Conservation (phyloP, 2,329 filamentous ascomycete genomes). For the Aspergillus chevalieri region DNA sequence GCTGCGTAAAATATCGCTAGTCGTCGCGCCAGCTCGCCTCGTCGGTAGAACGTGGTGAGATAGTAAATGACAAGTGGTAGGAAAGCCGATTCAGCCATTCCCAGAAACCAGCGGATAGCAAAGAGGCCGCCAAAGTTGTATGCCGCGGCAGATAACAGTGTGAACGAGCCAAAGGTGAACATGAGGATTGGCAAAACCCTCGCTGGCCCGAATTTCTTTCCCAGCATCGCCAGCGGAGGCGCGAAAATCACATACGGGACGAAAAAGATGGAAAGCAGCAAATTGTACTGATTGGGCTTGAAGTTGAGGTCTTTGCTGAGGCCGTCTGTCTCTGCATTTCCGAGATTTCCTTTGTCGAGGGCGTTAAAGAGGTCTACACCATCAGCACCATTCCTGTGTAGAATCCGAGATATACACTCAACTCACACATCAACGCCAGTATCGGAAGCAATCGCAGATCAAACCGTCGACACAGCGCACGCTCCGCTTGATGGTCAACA, state of each 20-base stretch:
- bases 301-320: conserved; percentile 50
- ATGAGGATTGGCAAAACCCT: conserved; percentile 62
- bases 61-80: neutral
- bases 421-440: conserved; percentile 51
- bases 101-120: conserved; percentile 63
- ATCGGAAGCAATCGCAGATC: conserved; percentile 48
- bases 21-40: conserved; percentile 63
- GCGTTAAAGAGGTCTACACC: conserved; percentile 50
- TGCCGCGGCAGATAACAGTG: conserved; percentile 52
- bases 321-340: conserved; percentile 54
- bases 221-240: conserved; percentile 59
- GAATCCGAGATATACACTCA: neutral
- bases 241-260: conserved; percentile 67
- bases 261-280: conserved; percentile 66
- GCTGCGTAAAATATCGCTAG: conserved; percentile 71
- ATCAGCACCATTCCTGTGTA: conserved; percentile 5
- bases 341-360: conserved; percentile 46
- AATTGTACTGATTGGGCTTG: conserved; percentile 60
- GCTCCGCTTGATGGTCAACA: conserved; percentile 43
- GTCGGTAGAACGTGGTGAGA: conserved; percentile 55
- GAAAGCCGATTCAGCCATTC: conserved; percentile 38
- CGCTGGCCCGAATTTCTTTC: conserved; percentile 62
- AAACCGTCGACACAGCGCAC: conserved; percentile 50
- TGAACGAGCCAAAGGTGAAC: conserved; percentile 61
- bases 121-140: conserved; percentile 61